Evolutionary conservation across 2,329 filamentous ascomycete genomes (phyloP), one percentile per base, ranked within the genome.

Genomic region (Westerdykella sp.): DNA sequence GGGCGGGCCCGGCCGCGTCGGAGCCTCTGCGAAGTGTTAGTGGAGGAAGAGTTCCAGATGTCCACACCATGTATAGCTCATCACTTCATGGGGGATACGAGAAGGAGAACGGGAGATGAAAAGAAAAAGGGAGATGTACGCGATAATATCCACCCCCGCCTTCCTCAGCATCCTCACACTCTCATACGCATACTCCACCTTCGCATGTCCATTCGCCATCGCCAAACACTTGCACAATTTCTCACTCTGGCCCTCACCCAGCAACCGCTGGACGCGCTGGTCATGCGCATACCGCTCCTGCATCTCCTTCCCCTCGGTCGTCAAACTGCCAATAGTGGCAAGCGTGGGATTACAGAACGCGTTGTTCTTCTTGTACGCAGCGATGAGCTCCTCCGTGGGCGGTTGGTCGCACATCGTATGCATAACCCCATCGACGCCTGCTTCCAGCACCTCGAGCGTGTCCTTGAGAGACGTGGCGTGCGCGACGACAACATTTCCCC

Each of bases 341-440:
- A 73, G 55, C 0, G 70, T 73, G 1, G 70, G 70, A 42, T 71
- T 72, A 16, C 67, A 56, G 55, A 69, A 70, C 0, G 69, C 70
- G 39, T 66, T 64, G 46, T 64, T 67, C 45, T 55, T 62, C 53
- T 66, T 67, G 45, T 72, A 72, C 4, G 68, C 67, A n/a, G 60
- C 63, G 12, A 72, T 54, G 2, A 73, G 42, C 25, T 68, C 63
- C 12, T 62, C 46, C 0, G 62, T 71, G 0, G 67, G 65, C 1
- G 65, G 56, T 38, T 65, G 53, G 44, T 73, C 71, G 44, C 59
- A 62, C 40, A 72, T 68, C 0, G 66, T 69, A 45, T 73, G 71
- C 5, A 69, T 66, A n/a, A 73, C 50, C 1, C 71, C 71, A 45
- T 73, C 60, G 3, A 70, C 65, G 7, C 70, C 71, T 5, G 66